These are phyloP conservation scores for Trypanosoma cruzi DNA, from an alignment of 208 protist genomes.

Conservation along the genomic window DNA sequence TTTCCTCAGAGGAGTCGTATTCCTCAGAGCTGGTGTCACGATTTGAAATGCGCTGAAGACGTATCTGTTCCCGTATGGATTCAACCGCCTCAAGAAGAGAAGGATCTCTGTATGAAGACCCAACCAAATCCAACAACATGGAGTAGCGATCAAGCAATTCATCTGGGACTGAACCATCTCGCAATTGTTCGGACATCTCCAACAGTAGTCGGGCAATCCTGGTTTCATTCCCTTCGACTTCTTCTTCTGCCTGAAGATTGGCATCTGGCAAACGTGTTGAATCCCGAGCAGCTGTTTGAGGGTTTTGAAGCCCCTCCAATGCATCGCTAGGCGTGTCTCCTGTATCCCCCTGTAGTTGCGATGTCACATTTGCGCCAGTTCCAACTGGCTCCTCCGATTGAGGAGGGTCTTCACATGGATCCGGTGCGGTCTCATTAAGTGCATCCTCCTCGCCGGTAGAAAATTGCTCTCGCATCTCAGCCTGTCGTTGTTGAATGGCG, in stretches of 20 bases:
- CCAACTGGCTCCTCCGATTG: slow-evolving; percentile 32
- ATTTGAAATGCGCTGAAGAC: slow-evolving; percentile 39
- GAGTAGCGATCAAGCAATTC: slow-evolving; percentile 56
- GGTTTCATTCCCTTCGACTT: slow-evolving; percentile 9
- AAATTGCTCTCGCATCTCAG: not conserved
- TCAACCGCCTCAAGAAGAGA: slow-evolving; percentile 39
- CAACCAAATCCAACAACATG: slow-evolving; percentile 30
- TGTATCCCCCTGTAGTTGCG: slow-evolving; percentile 24
- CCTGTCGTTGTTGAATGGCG: slow-evolving; percentile 33
- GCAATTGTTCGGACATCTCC: slow-evolving; percentile 55
- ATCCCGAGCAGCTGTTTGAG: slow-evolving; percentile 48
- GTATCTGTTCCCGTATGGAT: slow-evolving; percentile 56
- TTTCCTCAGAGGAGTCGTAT: slow-evolving; percentile 12
- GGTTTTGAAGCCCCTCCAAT: slow-evolving; percentile 39
- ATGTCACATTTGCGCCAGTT: slow-evolving; percentile 48
- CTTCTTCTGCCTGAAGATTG: slow-evolving; percentile 11
- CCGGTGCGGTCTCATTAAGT: not conserved
- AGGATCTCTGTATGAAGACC: slow-evolving; percentile 7
- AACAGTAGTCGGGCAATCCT: slow-evolving; percentile 38
- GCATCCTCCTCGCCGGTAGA: slow-evolving; percentile 3
- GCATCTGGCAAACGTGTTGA: slow-evolving; percentile 23
- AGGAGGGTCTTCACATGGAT: slow-evolving; percentile 29
- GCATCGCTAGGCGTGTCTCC: slow-evolving; percentile 38
- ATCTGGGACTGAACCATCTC: slow-evolving; percentile 39
- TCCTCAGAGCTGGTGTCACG: slow-evolving; percentile 9